phyloP scores from a whole-genome alignment of 1,284 basidiomycete species.

The Pascua guehoae region DNA sequence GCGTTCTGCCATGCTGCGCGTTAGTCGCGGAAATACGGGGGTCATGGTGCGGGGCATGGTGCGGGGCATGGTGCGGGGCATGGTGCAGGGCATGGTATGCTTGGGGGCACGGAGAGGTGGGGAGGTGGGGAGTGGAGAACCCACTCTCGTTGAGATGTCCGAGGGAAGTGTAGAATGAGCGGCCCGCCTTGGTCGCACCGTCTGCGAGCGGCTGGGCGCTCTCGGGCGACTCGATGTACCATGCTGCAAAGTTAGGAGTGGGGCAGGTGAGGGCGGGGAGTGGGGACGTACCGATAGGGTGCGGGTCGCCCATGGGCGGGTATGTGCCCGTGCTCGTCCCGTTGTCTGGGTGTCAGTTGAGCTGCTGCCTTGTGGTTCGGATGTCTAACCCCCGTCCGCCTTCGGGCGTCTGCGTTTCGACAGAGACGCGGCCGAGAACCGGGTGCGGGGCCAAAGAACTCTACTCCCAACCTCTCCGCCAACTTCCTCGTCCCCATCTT shows the following conservation, averaged over 20 bases:
- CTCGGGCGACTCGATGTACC: constrained; percentile 69
- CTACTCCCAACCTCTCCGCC: too few species aligned
- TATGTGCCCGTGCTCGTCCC: background rate
- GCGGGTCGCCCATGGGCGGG: constrained; percentile 34
- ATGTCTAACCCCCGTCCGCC: background rate
- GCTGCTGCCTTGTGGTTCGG: too few species aligned
- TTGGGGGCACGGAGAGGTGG: background rate
- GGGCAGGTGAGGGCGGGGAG: background rate
- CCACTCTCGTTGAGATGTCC: constrained; percentile 66
- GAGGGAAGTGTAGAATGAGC: constrained; percentile 75
- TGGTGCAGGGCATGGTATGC: background rate
- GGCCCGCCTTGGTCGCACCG: constrained; percentile 55
- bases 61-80: too few species aligned
- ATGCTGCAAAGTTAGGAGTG: constrained; percentile 40
- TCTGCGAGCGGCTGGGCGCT: constrained; percentile 51
- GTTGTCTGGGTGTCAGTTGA: too few species aligned
- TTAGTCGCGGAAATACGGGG: background rate
- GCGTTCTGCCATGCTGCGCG: constrained; percentile 53
- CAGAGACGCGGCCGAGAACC: too few species aligned
- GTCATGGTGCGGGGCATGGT: background rate
- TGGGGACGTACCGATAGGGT: constrained; percentile 35
- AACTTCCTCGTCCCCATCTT: too few species aligned
- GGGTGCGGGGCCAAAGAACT: too few species aligned
- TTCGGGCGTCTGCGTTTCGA: background rate
- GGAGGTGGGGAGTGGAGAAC: too few species aligned